Evolutionary conservation across 225 moss, liverwort and hornwort species (phyloP), one percentile per base, ranked within the genome.

Genomic region (Climacium dendroides): DNA sequence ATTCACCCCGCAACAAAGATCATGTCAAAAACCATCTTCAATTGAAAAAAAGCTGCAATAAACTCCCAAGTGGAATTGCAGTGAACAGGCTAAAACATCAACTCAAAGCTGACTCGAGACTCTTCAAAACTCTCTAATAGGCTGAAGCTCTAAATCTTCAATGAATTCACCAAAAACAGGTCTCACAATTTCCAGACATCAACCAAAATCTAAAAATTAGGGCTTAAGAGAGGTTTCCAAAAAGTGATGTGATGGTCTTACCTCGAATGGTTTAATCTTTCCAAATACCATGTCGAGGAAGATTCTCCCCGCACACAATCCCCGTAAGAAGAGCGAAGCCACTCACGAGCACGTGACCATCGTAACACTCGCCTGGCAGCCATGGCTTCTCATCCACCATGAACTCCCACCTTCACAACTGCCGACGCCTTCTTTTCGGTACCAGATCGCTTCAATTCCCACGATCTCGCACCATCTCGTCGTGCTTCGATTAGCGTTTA

Each of bases 341-440:
- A 85, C n/a, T 84, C 55, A 71, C 78, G 66, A 57, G 88, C 35
- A 54, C 76, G 81, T 64, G 77, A 87, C 90, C 81, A 81, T 58
- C 77, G 77, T 48, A 86, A 78, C 59, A 72, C 77, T 80, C 75
- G 85, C 63, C 87, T 79, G 60, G 79, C 82, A 92, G 82, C 90
- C 92, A 92, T 92, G 73, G 78, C 87, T 54, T 65, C 85, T 74
- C 78, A 72, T n/a, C 67, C 74, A 60, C 71, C 82, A 70, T 81
- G 65, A 30, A 65, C 86, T 48, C 58, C 81, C 29, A n/a, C 88
- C 75, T 71, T 63, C 48, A 77, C 81, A 47, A n/a, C 54, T 43
- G 52, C 66, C 60, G 26, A 5, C 5, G 47, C 20, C 54, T 66
- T 67, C 85, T 74, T 39, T 70, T 28, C 60, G 57, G 34, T 29